These are phyloP conservation scores for Panaeolus papilionaceus DNA, from an alignment of 768 basidiomycete genomes.

Conservation along the genomic window DNA sequence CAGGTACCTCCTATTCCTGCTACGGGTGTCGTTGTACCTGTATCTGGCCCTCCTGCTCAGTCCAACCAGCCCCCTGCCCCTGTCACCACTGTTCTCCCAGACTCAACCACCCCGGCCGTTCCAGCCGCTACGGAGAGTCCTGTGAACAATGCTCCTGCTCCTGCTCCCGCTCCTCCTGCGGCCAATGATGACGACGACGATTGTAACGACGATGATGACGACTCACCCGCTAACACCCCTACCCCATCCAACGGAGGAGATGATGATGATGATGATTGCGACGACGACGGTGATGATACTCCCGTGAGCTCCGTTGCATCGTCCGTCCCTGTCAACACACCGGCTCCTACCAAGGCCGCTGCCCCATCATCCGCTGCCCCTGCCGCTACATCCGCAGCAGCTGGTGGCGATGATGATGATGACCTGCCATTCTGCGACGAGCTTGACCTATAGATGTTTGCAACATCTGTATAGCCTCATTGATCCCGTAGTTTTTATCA, in stretches of 20 bases:
- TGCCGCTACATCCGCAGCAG: slow-evolving; percentile 11
- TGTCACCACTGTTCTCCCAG: slow-evolving; percentile 13
- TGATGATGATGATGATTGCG: slow-evolving; percentile 8
- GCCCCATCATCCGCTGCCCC: slow-evolving; percentile 1
- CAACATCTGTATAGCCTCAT: background rate
- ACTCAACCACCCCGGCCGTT: slow-evolving; percentile 15
- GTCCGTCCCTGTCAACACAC: background rate
- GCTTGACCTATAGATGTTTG: slow-evolving; percentile 17
- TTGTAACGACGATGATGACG: slow-evolving; percentile 15
- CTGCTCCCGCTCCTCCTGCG: slow-evolving; percentile 10
- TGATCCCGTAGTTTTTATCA: background rate
- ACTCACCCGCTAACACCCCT: background rate
- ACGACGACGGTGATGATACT: slow-evolving; percentile 13
- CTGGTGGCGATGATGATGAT: slow-evolving; percentile 22
- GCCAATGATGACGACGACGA: slow-evolving; percentile 22
- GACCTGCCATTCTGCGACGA: slow-evolving; percentile 36
- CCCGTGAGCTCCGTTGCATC: background rate
- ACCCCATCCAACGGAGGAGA: background rate
- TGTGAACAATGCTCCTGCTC: background rate
- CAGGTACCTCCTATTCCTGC: slow-evolving; percentile 32
- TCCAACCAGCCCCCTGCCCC: slow-evolving; percentile 16
- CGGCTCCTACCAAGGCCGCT: background rate
- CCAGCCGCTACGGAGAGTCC: background rate
- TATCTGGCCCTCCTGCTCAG: slow-evolving; percentile 24
- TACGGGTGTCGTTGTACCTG: slow-evolving; percentile 25